Evolutionary conservation across 73 alveolate species (phyloP).

Genomic region (Paramecium sonneborni): DNA sequence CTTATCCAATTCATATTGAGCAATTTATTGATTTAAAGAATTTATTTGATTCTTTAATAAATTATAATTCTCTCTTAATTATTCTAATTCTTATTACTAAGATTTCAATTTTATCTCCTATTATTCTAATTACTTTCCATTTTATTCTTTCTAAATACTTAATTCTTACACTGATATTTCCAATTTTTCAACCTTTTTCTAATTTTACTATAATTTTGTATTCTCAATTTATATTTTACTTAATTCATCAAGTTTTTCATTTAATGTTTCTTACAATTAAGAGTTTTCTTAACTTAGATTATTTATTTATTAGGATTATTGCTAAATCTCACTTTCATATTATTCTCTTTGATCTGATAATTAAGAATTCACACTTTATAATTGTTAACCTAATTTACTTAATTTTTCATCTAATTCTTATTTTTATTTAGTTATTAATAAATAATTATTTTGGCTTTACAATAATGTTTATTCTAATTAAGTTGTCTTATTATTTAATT

Average conservation of each 20-base stretch:
- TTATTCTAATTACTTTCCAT: background rate
- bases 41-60: background rate
- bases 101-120: background rate
- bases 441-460: background rate
- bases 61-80: conserved; percentile 6
- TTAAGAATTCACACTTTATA: background rate
- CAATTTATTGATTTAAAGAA: background rate
- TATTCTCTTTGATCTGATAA: background rate
- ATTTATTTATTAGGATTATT: background rate
- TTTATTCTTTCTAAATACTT: background rate
- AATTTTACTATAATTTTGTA: background rate
- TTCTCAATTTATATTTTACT: background rate
- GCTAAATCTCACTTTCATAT: background rate
- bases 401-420: background rate
- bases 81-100: background rate
- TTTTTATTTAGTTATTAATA: background rate
- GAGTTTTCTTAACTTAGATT: background rate
- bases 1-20: background rate
- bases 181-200: background rate
- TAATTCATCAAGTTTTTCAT: background rate
- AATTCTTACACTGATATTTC: background rate
- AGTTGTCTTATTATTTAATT: background rate
- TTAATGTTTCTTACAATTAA: background rate
- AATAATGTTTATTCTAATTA: background rate
- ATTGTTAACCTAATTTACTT: background rate